A percentile compares a stretch with the other conserved stretches of the same genome.
Conservation (phyloP, 495 filamentous ascomycete species). For the Aspergillus leporis region DNA sequence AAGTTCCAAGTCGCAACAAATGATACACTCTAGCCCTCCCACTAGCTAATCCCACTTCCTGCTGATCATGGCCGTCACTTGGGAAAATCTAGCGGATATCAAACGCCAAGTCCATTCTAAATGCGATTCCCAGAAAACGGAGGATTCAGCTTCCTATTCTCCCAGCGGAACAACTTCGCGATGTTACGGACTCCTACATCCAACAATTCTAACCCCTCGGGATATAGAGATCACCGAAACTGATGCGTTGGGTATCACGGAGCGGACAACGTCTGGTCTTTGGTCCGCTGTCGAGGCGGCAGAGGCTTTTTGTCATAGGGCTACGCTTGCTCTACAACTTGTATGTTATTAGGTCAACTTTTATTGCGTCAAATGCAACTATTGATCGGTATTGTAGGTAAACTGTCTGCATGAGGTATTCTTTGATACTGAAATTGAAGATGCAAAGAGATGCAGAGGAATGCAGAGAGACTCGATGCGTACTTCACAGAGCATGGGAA, state of each 20-base stretch:
- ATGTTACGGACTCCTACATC: constrained; percentile 64
- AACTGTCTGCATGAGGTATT: constrained; percentile 65
- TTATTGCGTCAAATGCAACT: not conserved
- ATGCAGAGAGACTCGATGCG: constrained; percentile 59
- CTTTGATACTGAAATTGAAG: constrained; percentile 60
- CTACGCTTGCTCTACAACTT: constrained; percentile 58
- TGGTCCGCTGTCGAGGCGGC: constrained; percentile 54
- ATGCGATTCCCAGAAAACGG: constrained; percentile 61
- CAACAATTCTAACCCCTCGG: constrained; percentile 51
- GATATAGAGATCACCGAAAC: constrained; percentile 61
- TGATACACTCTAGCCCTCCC: not conserved
- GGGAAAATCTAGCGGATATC: constrained; percentile 44
- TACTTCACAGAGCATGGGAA: constrained; percentile 49
- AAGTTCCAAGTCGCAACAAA: not conserved
- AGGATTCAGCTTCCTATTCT: constrained; percentile 48
- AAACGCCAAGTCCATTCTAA: constrained; percentile 56
- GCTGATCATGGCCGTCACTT: constrained; percentile 28
- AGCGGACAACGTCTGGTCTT: constrained; percentile 44
- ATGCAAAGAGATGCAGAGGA: too few species aligned
- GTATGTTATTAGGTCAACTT: constrained; percentile 26
- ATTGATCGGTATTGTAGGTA: constrained; percentile 27
- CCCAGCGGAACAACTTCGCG: constrained; percentile 49
- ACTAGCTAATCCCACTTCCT: not conserved
- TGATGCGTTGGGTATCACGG: constrained; percentile 50
- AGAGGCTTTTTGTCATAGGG: constrained; percentile 57